Percentiles rank a stretch among this genome's conserved stretches.
phyloP scores from a whole-genome alignment of 2,329 filamentous ascomycete genomes.

The Colletotrichum coccodes region DNA sequence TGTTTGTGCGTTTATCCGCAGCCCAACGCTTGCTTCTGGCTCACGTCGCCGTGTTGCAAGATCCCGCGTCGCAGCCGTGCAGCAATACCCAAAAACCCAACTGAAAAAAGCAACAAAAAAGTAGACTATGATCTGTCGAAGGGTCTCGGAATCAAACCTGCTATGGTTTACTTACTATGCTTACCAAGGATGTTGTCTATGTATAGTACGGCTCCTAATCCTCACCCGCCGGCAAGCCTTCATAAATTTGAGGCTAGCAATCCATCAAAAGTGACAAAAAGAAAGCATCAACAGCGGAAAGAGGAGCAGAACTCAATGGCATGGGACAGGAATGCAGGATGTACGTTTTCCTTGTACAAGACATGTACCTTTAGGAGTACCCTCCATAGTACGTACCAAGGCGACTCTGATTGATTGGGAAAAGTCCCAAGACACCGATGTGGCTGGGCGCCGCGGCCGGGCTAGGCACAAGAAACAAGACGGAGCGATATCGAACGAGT shows the following conservation, averaged over 20 bases:
- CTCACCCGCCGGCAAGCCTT: background rate
- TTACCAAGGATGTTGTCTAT: background rate
- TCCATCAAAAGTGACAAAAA: conserved; percentile 3
- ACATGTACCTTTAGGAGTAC: background rate
- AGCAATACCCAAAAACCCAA: background rate
- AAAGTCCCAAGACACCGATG: conserved; percentile 14
- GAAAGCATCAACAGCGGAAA: background rate
- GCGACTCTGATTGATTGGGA: conserved; percentile 6
- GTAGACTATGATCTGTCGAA: conserved; percentile 5
- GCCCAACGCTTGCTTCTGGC: conserved; percentile 10
- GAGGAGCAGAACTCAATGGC: background rate
- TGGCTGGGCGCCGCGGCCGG: conserved; percentile 20
- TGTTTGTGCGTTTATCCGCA: background rate
- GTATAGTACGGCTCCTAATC: background rate
- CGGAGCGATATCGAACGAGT: conserved; percentile 6
- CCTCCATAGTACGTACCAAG: conserved; percentile 11
- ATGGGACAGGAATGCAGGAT: background rate
- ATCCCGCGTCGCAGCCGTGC: conserved; percentile 2
- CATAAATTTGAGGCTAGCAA: background rate
- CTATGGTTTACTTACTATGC: background rate
- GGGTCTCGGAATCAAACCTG: background rate
- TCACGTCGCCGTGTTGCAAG: background rate
- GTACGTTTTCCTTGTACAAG: background rate
- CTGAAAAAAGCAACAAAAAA: background rate
- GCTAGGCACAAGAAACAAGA: conserved; percentile 2